Evolutionary conservation across 1,139 yeast species (phyloP).

Genomic region (Spathaspora sp.): DNA sequence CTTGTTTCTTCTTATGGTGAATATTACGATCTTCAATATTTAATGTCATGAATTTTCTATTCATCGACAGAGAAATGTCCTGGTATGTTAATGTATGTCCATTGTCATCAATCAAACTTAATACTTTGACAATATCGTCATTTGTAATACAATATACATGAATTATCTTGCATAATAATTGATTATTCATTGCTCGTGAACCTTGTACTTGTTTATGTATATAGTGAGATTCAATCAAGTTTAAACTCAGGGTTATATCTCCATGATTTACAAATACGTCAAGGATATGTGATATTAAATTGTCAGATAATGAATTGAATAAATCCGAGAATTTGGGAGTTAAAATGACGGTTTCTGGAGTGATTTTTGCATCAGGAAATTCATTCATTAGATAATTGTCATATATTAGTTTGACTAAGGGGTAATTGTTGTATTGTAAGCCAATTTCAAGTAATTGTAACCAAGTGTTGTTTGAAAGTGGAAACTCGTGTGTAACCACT

Average conservation of each 20-base stretch:
- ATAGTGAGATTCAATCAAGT: slow-evolving; percentile 38
- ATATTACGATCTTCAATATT: slow-evolving; percentile 18
- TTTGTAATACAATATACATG: slow-evolving; percentile 40
- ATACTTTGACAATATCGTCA: slow-evolving; percentile 25
- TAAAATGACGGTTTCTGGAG: slow-evolving; percentile 26
- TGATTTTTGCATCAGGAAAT: slow-evolving; percentile 19
- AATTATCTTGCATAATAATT: slow-evolving; percentile 32
- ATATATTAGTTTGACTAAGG: slow-evolving; percentile 29
- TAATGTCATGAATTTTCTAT: slow-evolving; percentile 29
- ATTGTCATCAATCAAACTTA: slow-evolving; percentile 35
- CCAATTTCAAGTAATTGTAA: slow-evolving; percentile 22
- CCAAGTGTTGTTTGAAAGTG: slow-evolving; percentile 4
- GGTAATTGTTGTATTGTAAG: slow-evolving; percentile 24
- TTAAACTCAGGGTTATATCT: slow-evolving; percentile 35
- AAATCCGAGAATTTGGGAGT: slow-evolving; percentile 9
- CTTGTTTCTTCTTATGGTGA: not conserved
- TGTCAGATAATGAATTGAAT: slow-evolving; percentile 16
- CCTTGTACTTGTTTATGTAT: slow-evolving; percentile 34
- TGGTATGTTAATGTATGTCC: slow-evolving; percentile 15
- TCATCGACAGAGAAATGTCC: slow-evolving; percentile 33
- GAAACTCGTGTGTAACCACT: not conserved
- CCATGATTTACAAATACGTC: slow-evolving; percentile 37
- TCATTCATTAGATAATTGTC: slow-evolving; percentile 31
- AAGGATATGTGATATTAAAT: slow-evolving; percentile 24
- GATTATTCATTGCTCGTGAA: slow-evolving; percentile 33